Base-by-base conservation (phyloP, 257 asterid genomes). In the Fraxinus anomala region DNA sequence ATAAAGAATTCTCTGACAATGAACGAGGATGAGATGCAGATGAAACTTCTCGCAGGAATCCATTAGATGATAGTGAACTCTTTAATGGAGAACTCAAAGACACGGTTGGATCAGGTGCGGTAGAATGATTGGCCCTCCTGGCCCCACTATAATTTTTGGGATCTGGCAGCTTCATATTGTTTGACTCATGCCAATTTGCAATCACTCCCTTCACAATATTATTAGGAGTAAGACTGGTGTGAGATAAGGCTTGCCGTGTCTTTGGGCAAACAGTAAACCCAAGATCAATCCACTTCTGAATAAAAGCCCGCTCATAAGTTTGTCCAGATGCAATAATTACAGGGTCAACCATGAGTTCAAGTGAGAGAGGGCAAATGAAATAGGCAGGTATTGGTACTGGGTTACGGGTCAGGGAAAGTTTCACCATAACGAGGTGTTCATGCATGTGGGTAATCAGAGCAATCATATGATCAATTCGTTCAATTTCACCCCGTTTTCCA, bases 291-390 rank as follows among this genome's bases (percentile, higher is more conserved):
- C 98, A 93, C 76, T 85, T 87, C 76, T 92, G 86, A 69, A 93
- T 93, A 76, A 90, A 93, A 72, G 88, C 91, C 72, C 94, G 87
- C 86, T 93, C 98, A 42, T 91, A 93, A n/a, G 98, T 93, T 91
- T 91, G 96, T 67, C 98, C 98, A 76, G 97, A 93, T 51, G 94
- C 93, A 80, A 93, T 92, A 83, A 93, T 91, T 74, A 93, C 98
- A 80, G 98, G 98, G 72, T 93, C 98, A 2, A 94, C 88, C 97
- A 93, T 91, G 82, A 93, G 92, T 75, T 91, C 98, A 73, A 91
- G 96, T 42, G 97, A 93, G 69, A 91, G 94, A 63, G 97, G 98
- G 79, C 98, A 93, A 83, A 94, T 90, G 85, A 91, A 91, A 80
- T 93, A 96, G 36, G 96, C 84, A 73, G 97, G 98, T 83, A 93